Conservation (phyloP, 345 rosid genomes). For the Brassica juncea region DNA sequence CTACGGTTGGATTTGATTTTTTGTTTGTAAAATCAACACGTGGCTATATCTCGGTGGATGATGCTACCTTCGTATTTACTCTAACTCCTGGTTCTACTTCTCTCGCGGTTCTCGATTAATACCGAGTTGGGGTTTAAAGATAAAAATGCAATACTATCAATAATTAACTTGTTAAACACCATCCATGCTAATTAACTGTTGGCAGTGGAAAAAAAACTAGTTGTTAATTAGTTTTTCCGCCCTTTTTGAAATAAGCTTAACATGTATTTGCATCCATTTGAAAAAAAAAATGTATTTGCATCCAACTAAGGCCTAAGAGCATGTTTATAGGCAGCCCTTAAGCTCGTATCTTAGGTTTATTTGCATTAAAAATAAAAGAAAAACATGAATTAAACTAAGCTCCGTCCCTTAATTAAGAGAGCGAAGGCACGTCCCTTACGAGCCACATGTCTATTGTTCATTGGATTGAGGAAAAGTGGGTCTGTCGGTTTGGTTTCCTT, state of each 20-base stretch:
- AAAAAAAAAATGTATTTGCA: too few species aligned
- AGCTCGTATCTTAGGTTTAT: too few species aligned
- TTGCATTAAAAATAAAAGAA: too few species aligned
- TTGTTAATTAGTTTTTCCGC: not conserved
- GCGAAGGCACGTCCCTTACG: too few species aligned
- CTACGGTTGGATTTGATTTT: constrained; percentile 28
- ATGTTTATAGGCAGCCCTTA: too few species aligned
- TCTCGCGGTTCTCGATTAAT: constrained; percentile 10
- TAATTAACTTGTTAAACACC: not conserved
- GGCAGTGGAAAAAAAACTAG: not conserved
- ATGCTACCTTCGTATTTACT: not conserved
- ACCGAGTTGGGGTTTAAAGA: constrained; percentile 8
- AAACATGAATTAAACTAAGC: too few species aligned
- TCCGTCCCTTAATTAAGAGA: too few species aligned
- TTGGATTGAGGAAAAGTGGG: too few species aligned
- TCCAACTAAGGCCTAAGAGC: too few species aligned
- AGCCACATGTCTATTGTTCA: too few species aligned
- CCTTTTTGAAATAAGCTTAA: not conserved
- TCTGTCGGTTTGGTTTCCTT: too few species aligned
- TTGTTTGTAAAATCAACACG: not conserved
- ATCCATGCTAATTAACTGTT: too few species aligned
- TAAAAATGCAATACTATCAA: not conserved
- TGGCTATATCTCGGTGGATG: not conserved
- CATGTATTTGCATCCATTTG: not conserved
- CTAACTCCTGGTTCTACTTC: not conserved